Base-by-base conservation (phyloP, 345 rosid species). In the Trapa bicornis region DNA sequence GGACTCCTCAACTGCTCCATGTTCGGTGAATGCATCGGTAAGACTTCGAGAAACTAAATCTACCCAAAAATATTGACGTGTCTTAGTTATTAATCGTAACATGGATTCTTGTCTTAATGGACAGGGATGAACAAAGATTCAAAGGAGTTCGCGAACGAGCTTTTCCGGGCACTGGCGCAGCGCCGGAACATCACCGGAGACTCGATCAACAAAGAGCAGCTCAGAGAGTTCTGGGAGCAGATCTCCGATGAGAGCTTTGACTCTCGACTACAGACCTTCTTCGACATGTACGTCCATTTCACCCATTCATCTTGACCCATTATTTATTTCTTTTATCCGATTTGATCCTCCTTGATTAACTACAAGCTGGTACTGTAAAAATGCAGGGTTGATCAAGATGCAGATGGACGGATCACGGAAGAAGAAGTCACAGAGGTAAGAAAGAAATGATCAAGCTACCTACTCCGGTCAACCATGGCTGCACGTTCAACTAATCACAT, bases 21-120 rank as follows among this genome's bases (percentile, higher is more conserved):
- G 75, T 92, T 89, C 69, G 85, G 92, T 58, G 96, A 89, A 76
- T 92, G 98, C 76, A 83, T 92, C 57, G 98, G 98, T 87, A 74
- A 43, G 2, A 14, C 29, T 22, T 22, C 29, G 29, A 22, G 29
- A 22, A 22, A 22, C 29, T 22, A 22, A 22, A 12, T 43, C 39
- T 5, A 9, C 60, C 58, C 47, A 32, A 3, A 2, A 9, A 4
- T 16, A 32, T 32, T n/a, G 10, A 50, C 38, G 45, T 38, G 33
- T 43, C n/a, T 17, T 9, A 7, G 29, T 60, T 10, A 37, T 4
- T 36, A 0, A 60, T 22, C 29, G 29, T 22, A 22, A 22, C 29
- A 22, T 22, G 29, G 29, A 22, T 22, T 22, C 29, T 22, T 22
- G 29, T 22, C 29, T 36, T 5, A 39, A 12, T 2, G 68, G 36